Evolutionary conservation across 352 stramenopile genomes (phyloP), one percentile per base, ranked within the genome.

Genomic region (Globisporangium mamillatum): DNA sequence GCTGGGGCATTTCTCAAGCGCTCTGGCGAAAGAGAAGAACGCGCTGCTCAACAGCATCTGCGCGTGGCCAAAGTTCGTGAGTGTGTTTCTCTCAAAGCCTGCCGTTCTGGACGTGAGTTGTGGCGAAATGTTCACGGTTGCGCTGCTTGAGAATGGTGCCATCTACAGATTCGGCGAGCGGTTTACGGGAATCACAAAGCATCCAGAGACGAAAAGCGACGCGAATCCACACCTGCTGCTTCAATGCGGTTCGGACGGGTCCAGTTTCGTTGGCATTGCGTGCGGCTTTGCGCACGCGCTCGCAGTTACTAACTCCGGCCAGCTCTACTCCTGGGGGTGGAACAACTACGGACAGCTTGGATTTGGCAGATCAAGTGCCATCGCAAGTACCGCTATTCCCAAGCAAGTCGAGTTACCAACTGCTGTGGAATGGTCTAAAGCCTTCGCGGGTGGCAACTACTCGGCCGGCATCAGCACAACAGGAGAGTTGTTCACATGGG

Each of bases 301-400:
- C 2, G 86, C 82, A 14, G 61, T 92, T 25, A 89, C 82, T n/a
- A 71, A 27, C 4, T 64, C 66, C 6, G 88, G 90, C 0, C 63
- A 79, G 12, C 52, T 94, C 0, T 92, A 80, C 59, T 75, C 84
- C 4, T 97, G 89, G 88, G 91, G 91, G 0, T 78, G 94, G 8
- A 96, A 97, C 63, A 76, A 72, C 0, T 89, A 85, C 64, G 91
- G 91, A 0, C 86, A 95, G 63, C 81, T 96, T 8, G 89, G 91
- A 0, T 70, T 91, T 4, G 86, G 86, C 0, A 63, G 70, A 22
- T 54, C 41, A 3, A 56, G 62, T 27, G 54, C 64, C 16, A 65
- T 63, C 14, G 29, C 74, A 3, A 78, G 72, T 2, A 72, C 60
- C 44, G 63, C 73, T 8, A 3, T 69, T n/a, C 75, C 71, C 0